Percentiles rank a stretch among this genome's conserved stretches.
Conservation (phyloP, 2,329 filamentous ascomycete species). For the Sclerotiophoma versabilis region DNA sequence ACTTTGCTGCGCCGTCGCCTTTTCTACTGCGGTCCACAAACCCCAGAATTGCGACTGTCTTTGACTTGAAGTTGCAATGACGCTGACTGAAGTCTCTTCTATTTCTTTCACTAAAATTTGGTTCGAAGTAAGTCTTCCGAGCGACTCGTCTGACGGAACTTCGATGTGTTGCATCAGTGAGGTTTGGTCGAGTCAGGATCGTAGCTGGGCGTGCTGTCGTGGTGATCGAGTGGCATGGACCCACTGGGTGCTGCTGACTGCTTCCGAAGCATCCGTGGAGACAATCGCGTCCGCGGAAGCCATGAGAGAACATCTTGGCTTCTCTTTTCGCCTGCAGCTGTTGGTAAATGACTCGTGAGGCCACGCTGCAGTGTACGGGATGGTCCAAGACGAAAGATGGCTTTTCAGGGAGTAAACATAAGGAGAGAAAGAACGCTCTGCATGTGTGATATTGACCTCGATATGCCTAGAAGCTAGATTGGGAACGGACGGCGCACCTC, state of each 20-base stretch:
- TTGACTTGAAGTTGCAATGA: not conserved
- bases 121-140: not conserved
- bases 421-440: not conserved
- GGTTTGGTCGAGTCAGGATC: not conserved
- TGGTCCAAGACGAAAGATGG: too few species aligned
- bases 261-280: slow-evolving; percentile 2
- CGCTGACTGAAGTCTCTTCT: not conserved
- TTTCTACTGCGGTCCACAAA: not conserved
- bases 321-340: not conserved
- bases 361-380: not conserved
- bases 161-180: not conserved
- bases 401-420: not conserved
- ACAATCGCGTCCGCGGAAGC: not conserved
- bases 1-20: slow-evolving; percentile 1
- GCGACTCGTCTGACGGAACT: not conserved
- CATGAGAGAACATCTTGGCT: not conserved
- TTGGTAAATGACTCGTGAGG: not conserved
- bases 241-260: not conserved
- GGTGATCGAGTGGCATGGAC: not conserved
- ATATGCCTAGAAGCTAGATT: not conserved
- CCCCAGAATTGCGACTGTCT: not conserved
- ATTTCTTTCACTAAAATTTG: not conserved
- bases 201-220: not conserved
- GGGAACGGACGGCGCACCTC: not conserved
- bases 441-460: not conserved